Evolutionary conservation across 2,329 filamentous ascomycete species (phyloP), one percentile per base, ranked within the genome.

Genomic region (Hymenoscyphus fraxineus): DNA sequence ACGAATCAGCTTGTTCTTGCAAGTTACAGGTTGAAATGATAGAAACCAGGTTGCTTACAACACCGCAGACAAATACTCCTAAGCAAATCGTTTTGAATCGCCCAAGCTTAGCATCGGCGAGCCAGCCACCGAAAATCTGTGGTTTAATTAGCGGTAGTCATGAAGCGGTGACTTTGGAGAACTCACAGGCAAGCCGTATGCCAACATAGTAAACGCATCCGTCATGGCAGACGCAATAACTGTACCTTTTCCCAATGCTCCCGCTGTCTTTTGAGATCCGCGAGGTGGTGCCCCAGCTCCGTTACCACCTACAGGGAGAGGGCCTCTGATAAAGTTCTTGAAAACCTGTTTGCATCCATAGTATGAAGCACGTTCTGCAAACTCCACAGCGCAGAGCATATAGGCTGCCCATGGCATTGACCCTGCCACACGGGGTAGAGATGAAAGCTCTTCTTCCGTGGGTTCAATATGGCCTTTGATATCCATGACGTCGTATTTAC

Each of bases 311-410:
- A 73, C 66, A 0, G 86, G 86, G 3, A 89, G 73, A 2, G 84
- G 82, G 12, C 82, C 82, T 70, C 87, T 82, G 70, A 89, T 82
- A 68, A 83, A 89, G 73, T 89, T 89, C 70, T 80, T 80, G 74
- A 86, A 86, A 6, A 72, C 77, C 0, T 81, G 82, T 58, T 86
- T 84, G 12, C 86, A 88, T 62, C 89, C 89, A 72, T 92, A 92
- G 83, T 91, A 92, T n/a, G 87, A 89, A 78, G 91, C 91, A 58
- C 89, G 86, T 78, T 92, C 89, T 78, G 87, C 90, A 65, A 91
- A 78, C 77, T 92, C 89, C 65, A 90, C 85, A 67, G 91, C 87
- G 58, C 88, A 88, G 64, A 92, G 85, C 38, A 87, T 88, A 78
- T 86, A 92, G 63, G 88, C 83, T 61, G 81, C 78, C 85, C 84